Evolutionary conservation across 2,329 filamentous ascomycete genomes (phyloP).

Genomic region (Sporothrix globosa): DNA sequence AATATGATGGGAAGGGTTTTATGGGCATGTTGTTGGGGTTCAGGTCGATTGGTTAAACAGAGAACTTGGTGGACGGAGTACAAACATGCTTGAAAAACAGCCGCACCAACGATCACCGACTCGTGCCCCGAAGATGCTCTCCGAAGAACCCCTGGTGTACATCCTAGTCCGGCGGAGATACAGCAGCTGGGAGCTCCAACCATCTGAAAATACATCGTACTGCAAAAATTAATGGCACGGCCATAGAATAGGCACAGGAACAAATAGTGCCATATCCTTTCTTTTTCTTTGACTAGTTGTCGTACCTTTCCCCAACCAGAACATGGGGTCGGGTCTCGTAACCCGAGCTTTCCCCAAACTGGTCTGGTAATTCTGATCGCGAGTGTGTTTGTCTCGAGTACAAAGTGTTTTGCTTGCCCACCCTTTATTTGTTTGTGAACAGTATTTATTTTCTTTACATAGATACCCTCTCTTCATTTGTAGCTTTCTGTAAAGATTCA

Average conservation of each 20-base stretch:
- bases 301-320: slow-evolving; percentile 17
- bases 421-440: not conserved
- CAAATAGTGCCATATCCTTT: not conserved
- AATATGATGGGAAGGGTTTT: not conserved
- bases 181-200: not conserved
- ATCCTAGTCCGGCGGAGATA: not conserved
- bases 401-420: slow-evolving; percentile 27
- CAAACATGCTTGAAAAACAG: not conserved
- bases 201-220: not conserved
- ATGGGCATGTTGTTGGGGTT: not conserved
- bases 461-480: not conserved
- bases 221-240: not conserved
- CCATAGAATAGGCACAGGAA: slow-evolving; percentile 15
- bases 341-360: slow-evolving; percentile 28
- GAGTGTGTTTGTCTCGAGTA: slow-evolving; percentile 17
- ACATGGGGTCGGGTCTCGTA: slow-evolving; percentile 29
- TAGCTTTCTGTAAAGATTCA: not conserved
- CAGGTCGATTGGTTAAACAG: not conserved
- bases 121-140: slow-evolving; percentile 5
- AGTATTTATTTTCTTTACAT: not conserved
- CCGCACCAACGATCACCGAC: slow-evolving; percentile 7
- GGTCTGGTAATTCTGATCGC: not conserved
- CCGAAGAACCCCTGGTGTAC: slow-evolving; percentile 3
- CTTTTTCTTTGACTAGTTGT: not conserved
- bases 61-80: not conserved